Percentiles rank a stretch among this genome's conserved stretches.
Evolutionary conservation across 768 basidiomycete genomes (phyloP).

Genomic region (Nidularia pulvinata): DNA sequence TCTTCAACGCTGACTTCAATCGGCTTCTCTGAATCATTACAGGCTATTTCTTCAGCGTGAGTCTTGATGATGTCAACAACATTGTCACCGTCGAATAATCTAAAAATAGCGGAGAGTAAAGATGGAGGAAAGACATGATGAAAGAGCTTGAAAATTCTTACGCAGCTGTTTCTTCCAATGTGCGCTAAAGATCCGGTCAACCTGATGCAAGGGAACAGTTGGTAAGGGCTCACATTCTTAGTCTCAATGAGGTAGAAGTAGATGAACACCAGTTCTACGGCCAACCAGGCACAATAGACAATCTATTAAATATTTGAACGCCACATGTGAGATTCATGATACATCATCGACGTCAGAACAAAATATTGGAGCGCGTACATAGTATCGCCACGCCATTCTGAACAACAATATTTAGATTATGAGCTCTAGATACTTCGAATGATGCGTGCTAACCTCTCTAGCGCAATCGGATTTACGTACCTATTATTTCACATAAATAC

Average conservation of each 20-base stretch:
- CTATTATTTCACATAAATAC: neutral
- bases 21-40: too few relatives aligned
- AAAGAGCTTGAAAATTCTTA: neutral
- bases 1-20: too few relatives aligned
- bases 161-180: constrained; percentile 1
- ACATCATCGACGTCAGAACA: too few relatives aligned
- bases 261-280: neutral
- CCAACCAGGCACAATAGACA: neutral
- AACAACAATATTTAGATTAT: too few relatives aligned
- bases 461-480: constrained; percentile 13
- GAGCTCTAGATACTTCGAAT: neutral
- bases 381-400: neutral
- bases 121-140: neutral
- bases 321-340: too few relatives aligned
- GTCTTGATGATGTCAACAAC: neutral
- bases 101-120: neutral
- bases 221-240: neutral
- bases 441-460: neutral
- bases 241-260: neutral
- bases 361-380: too few relatives aligned
- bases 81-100: neutral
- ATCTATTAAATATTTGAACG: neutral
- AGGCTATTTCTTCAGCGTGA: too few relatives aligned
- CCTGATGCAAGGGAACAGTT: constrained; percentile 9
- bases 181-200: neutral